Evolutionary conservation across 2,329 filamentous ascomycete species (phyloP), one percentile per base, ranked within the genome.

Genomic region (Saccharata proteae): DNA sequence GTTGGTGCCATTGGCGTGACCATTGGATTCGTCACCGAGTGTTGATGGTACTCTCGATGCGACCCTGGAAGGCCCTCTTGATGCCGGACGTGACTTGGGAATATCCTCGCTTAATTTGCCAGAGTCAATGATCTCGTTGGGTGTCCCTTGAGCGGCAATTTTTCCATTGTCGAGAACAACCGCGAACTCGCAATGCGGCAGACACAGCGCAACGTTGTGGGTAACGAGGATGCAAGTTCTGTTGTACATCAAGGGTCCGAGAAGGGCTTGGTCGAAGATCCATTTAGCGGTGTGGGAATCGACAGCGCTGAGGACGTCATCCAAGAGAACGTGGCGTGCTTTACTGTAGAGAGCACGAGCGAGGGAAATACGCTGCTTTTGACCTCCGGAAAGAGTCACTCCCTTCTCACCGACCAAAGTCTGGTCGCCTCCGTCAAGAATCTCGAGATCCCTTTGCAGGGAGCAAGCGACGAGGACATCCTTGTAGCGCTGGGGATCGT

Each of bases 261-360:
- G 77, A 40, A 98, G 77, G 37, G 86, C 93, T 55, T 93, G 80
- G 51, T 80, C 80, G 59, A 96, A 96, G 43, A 98, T 96, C 78
- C 92, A 94, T 54, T 94, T 92, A 2, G 86, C 86, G 0, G 90
- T 96, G 47, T 98, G 90, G 3, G 90, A 92, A 54, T 98, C 90
- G 19, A 98, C 90, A 16, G 90, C 90, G 49, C 86, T 94, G 25
- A 98, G 68, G 40, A 92, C 93, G 54, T 98, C 90, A 48, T 98
- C 90, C 29, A 98, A 68, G 8, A 98, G 69, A 11, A 98, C 61
- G 54, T 96, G 88, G 32, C 78, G 79, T 5, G 86, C 92, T 55
- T 84, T 88, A 42, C 84, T 93, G 58, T 98, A 98, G n/a, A 98
- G 69, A 2, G 90, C 90, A 43, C 90, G 77, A n/a, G 90, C 90